Conservation (phyloP, 441 rosid genomes). For the Melastoma candidum region DNA sequence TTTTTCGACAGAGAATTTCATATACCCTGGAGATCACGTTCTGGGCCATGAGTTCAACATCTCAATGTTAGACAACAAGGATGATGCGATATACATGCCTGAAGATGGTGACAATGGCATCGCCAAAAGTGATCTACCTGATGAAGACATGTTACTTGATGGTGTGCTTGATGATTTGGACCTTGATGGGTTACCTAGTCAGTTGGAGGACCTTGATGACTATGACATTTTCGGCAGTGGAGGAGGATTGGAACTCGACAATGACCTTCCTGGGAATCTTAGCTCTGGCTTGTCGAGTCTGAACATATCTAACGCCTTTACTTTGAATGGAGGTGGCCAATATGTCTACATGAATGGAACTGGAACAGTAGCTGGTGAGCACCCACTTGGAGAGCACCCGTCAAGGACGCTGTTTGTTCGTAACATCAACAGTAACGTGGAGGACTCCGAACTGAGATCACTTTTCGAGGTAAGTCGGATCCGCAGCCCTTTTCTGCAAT, state of each 20-base stretch:
- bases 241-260: constrained; percentile 80
- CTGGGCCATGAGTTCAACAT: constrained; percentile 39
- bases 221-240: constrained; percentile 69
- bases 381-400: constrained; percentile 87
- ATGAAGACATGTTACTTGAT: constrained; percentile 72
- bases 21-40: constrained; percentile 31
- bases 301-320: constrained; percentile 39
- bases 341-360: constrained; percentile 43
- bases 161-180: constrained; percentile 74
- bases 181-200: constrained; percentile 52
- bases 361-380: constrained; percentile 67
- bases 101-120: constrained; percentile 41
- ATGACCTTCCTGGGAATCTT: constrained; percentile 43
- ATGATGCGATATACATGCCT: constrained; percentile 39
- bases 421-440: constrained; percentile 79
- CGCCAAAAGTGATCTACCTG: constrained; percentile 51
- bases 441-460: constrained; percentile 66
- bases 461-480: constrained; percentile 55
- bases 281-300: constrained; percentile 52
- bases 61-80: constrained; percentile 26
- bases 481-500: too few species aligned
- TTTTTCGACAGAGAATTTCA: constrained; percentile 38
- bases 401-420: constrained; percentile 83
- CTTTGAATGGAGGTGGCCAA: constrained; percentile 43
- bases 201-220: constrained; percentile 68